These are phyloP conservation scores for Emmonsiellopsis sp. DNA, from an alignment of 2,329 filamentous ascomycete genomes.

Conservation along the genomic window DNA sequence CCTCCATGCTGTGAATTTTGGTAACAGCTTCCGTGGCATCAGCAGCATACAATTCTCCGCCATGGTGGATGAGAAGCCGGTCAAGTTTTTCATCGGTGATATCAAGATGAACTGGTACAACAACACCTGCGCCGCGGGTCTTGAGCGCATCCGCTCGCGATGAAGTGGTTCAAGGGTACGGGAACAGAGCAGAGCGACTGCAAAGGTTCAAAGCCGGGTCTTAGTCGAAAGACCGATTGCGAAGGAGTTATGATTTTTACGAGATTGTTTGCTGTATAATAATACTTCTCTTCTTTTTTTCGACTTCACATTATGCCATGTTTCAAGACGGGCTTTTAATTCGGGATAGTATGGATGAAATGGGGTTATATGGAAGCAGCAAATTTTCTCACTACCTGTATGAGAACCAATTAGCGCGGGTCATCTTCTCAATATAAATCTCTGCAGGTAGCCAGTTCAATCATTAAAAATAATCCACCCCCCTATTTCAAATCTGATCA, in stretches of 20 bases:
- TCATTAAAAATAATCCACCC: too few relatives aligned
- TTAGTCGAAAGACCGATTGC: neutral
- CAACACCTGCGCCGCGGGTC: constrained; percentile 40
- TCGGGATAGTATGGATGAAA: neutral
- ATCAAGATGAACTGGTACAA: constrained; percentile 42
- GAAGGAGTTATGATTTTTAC: neutral
- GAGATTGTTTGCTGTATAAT: neutral
- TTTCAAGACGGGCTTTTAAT: neutral
- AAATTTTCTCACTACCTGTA: too few relatives aligned
- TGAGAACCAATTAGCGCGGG: too few relatives aligned
- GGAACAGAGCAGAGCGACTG: neutral
- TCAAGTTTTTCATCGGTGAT: constrained; percentile 41
- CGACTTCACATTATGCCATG: neutral
- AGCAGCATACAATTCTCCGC: constrained; percentile 43
- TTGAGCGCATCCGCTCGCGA: constrained; percentile 6
- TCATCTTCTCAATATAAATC: too few relatives aligned
- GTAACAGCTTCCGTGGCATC: constrained; percentile 31
- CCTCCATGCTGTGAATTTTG: constrained; percentile 36
- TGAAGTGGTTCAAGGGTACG: neutral
- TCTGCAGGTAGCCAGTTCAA: too few relatives aligned
- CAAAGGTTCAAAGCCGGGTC: neutral
- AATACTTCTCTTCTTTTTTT: neutral
- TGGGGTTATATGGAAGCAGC: too few relatives aligned
- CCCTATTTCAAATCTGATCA: too few relatives aligned
- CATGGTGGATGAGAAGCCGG: constrained; percentile 29